phyloP scores from a whole-genome alignment of 176 grass and related monocot species.

The Olyra latifolia region DNA sequence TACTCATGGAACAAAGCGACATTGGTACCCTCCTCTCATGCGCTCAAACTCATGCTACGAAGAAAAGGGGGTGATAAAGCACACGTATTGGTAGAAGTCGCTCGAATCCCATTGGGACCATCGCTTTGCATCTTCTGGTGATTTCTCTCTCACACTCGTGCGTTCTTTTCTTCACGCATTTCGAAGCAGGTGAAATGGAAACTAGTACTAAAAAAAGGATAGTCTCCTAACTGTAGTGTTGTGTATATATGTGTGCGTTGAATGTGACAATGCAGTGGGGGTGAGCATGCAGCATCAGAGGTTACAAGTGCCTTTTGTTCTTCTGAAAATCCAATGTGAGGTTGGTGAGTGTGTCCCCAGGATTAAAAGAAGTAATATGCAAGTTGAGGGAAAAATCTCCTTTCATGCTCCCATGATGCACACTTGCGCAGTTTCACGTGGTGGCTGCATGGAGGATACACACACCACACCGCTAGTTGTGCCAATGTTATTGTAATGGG shows the following conservation, averaged over 20 bases:
- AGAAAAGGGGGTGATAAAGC: not conserved
- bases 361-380: not conserved
- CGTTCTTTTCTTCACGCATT: constrained; percentile 13
- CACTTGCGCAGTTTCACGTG: not conserved
- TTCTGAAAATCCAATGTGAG: not conserved
- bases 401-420: not conserved
- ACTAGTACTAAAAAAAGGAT: not conserved
- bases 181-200: not conserved
- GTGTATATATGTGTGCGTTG: not conserved
- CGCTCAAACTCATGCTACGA: not conserved
- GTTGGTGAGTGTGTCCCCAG: not conserved
- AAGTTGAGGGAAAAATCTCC: not conserved
- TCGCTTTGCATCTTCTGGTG: constrained; percentile 22
- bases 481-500: not conserved
- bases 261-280: not conserved
- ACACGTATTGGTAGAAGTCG: not conserved
- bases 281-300: not conserved
- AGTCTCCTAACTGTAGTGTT: not conserved
- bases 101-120: constrained; percentile 26
- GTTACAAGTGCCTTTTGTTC: not conserved
- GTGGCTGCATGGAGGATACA: not conserved
- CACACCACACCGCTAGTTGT: not conserved
- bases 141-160: not conserved
- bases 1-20: constrained; percentile 29
- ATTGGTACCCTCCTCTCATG: not conserved